Base-by-base conservation (phyloP, 2,329 filamentous ascomycete species). In the Fusarium anguioides region DNA sequence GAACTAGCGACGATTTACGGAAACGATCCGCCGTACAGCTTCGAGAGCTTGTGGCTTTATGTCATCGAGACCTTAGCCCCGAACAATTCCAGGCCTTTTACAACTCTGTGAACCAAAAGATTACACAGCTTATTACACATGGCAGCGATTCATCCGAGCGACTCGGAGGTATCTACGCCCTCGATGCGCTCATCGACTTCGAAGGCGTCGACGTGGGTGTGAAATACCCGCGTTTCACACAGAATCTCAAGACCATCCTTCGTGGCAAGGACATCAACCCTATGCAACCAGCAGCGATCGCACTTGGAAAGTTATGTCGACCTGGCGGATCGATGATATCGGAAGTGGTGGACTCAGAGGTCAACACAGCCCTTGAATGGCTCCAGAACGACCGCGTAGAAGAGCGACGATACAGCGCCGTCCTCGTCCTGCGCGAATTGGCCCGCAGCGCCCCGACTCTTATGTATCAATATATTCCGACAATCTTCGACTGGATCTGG, bases 401-500 rank as follows among this genome's bases (percentile, higher is more conserved):
- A 81, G 95, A 95, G 76, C 87, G 95, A 71, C 88, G 96, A 72
- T 97, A 98, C 76, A 95, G 94, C 59, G 94, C 96, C 18, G 95
- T 97, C 9, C 86, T 99, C 23, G 90, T 97, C 29, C 86, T 99
- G 53, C 89, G 94, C 59, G 96, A 99, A 77, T 85, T 99, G 59
- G 94, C 94, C 8, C 89, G 92, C 72, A 97, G 96, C 76, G 97
- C 95, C 4, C 95, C 95, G 6, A 99, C 96, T 0, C 85, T 99
- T 55, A 94, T 99, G 81, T 99, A 97, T 79, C 89, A 92, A 66
- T 98, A 96, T 80, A 94, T 98, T 48, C 90, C 91, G n/a, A 90
- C 96, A 75, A 93, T 99, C 48, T 94, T 99, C 74, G 94, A 97
- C 72, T 91, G 97, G 77, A 93, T 99, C 66, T 98, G 96, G 96